Evolutionary conservation across 129 eudicot species (phyloP).

Genomic region (Glebionis coronaria): DNA sequence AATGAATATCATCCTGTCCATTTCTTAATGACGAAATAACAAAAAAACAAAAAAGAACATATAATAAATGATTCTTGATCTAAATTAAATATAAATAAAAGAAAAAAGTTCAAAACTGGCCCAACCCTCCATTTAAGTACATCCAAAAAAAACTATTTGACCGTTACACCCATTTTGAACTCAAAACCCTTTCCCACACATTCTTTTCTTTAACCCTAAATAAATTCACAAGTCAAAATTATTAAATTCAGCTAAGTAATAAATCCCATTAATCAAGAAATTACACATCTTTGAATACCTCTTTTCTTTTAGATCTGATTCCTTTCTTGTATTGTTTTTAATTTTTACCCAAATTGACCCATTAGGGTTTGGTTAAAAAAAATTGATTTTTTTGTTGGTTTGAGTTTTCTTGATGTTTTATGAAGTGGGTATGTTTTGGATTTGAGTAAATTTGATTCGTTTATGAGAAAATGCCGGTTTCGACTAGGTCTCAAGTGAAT

Average conservation of each 20-base stretch:
- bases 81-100: conserved; percentile 12
- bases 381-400: conserved; percentile 5
- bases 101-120: conserved; percentile 11
- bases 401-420: conserved; percentile 13
- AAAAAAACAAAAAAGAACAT: too few relatives aligned
- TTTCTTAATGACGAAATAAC: too few relatives aligned
- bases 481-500: conserved; percentile 68
- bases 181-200: conserved; percentile 27
- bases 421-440: conserved; percentile 39
- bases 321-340: conserved; percentile 22
- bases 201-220: conserved; percentile 25
- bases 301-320: conserved; percentile 9
- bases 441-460: conserved; percentile 13
- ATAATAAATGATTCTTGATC: conserved; percentile 15
- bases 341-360: conserved; percentile 7
- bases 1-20: too few relatives aligned
- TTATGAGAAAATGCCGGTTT: conserved; percentile 57
- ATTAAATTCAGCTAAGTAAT: conserved; percentile 9
- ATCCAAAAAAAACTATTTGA: conserved; percentile 24
- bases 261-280: conserved; percentile 9
- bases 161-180: conserved; percentile 37
- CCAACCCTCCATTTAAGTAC: conserved; percentile 9
- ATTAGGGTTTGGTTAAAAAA: conserved; percentile 26
- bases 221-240: conserved; percentile 13
- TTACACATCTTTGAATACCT: conserved; percentile 4